A percentile compares a stretch with the other conserved stretches of the same genome.
These are phyloP conservation scores for Henningerozyma blattae DNA, from an alignment of 805 yeast species.

Conservation along the genomic window DNA sequence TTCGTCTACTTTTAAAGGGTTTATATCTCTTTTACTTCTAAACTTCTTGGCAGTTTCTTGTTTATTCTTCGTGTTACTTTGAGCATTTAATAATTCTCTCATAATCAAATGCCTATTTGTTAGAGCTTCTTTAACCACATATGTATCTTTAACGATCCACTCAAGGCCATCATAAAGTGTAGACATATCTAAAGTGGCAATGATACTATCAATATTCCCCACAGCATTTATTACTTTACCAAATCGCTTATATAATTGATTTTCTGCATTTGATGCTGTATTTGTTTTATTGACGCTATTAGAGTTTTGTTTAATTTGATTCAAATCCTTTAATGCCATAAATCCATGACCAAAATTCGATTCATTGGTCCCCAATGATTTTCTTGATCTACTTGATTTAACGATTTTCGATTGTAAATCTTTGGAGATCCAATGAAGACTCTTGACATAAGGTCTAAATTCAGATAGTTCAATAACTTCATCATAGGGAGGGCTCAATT, in stretches of 20 bases:
- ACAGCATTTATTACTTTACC: conserved; percentile 55
- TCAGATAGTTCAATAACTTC: conserved; percentile 69
- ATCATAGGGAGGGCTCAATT: conserved; percentile 84
- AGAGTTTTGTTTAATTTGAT: conserved; percentile 14
- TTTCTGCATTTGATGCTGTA: not conserved
- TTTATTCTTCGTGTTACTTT: conserved; percentile 54
- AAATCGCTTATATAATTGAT: conserved; percentile 58
- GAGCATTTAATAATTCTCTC: conserved; percentile 79
- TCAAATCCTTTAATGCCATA: conserved; percentile 17
- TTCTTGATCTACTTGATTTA: conserved; percentile 34
- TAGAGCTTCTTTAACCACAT: conserved; percentile 79
- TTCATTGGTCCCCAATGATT: conserved; percentile 42
- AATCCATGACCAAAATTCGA: conserved; percentile 36
- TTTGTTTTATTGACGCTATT: not conserved
- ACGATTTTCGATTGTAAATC: conserved; percentile 46
- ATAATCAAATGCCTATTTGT: conserved; percentile 87
- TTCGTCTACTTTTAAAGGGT: conserved; percentile 83
- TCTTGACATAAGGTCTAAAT: conserved; percentile 78
- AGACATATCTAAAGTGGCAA: conserved; percentile 61
- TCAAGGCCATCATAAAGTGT: conserved; percentile 65
- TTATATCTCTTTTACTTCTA: conserved; percentile 60
- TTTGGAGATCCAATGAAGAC: conserved; percentile 48
- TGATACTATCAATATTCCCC: conserved; percentile 67
- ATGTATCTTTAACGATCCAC: conserved; percentile 60
- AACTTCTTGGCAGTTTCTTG: conserved; percentile 63